Evolutionary conservation across 139 green algal species (phyloP).

Genomic region (Protoeuglena noctilucae): DNA sequence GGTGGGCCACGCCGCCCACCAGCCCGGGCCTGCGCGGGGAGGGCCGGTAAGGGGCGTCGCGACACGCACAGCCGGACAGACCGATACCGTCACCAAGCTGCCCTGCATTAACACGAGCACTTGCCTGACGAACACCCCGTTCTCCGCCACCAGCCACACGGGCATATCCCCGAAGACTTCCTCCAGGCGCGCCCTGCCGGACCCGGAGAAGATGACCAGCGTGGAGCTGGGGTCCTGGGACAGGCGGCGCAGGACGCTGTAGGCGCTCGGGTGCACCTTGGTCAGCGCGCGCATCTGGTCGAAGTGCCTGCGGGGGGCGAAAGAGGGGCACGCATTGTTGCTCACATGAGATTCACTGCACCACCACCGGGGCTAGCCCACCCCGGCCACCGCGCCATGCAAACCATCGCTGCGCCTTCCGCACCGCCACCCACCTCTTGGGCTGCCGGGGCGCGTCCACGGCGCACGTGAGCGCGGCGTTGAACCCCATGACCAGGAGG

Average conservation of each 20-base stretch:
- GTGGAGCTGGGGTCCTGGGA: slow-evolving; percentile 42
- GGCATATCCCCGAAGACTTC: slow-evolving; percentile 62
- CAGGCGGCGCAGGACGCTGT: slow-evolving; percentile 25
- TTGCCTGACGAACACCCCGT: slow-evolving; percentile 74
- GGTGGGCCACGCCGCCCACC: neutral
- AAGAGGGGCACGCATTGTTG: no score
- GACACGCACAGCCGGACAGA: no score
- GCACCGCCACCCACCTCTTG: slow-evolving; percentile 17
- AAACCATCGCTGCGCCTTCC: slow-evolving; percentile 1
- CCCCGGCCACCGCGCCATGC: no score
- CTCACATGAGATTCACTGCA: no score
- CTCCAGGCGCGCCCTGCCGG: slow-evolving; percentile 45
- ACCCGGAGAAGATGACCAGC: slow-evolving; percentile 72
- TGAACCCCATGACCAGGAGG: slow-evolving; percentile 87
- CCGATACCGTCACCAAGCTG: slow-evolving; percentile 4
- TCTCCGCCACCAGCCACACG: slow-evolving; percentile 92
- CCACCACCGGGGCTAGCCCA: no score
- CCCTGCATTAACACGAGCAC: slow-evolving; percentile 1
- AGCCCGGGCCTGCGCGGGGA: neutral
- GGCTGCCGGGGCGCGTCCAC: slow-evolving; percentile 36
- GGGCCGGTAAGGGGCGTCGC: no score
- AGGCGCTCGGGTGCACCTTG: slow-evolving; percentile 25
- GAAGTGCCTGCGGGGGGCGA: no score
- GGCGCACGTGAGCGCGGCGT: slow-evolving; percentile 80
- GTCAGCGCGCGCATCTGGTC: slow-evolving; percentile 48